Conservation (phyloP, 306 rosid genomes). For the Trifolium fragiferum region DNA sequence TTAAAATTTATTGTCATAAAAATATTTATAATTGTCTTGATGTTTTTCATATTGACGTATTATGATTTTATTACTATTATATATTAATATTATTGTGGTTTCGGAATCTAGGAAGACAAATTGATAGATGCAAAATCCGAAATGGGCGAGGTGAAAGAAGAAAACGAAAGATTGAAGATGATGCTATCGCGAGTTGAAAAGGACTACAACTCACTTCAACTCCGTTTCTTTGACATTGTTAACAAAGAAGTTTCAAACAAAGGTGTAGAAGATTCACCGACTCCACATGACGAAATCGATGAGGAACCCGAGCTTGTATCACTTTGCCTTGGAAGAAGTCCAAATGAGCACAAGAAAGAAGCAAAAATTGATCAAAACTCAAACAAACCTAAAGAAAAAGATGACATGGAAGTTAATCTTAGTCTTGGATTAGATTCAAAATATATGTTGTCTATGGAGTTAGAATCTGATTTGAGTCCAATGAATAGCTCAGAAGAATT, state of each 20-base stretch:
- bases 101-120: slow-evolving; percentile 52
- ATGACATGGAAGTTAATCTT: slow-evolving; percentile 44
- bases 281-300: slow-evolving; percentile 44
- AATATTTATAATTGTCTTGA: background rate
- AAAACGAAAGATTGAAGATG: slow-evolving; percentile 72
- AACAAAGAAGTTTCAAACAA: slow-evolving; percentile 46
- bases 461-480: slow-evolving; percentile 48
- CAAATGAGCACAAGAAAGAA: slow-evolving; percentile 42
- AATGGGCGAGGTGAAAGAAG: slow-evolving; percentile 77
- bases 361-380: slow-evolving; percentile 23
- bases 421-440: slow-evolving; percentile 65
- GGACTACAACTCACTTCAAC: slow-evolving; percentile 68
- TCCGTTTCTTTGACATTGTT: slow-evolving; percentile 51
- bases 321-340: slow-evolving; percentile 68
- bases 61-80: background rate
- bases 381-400: slow-evolving; percentile 42
- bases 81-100: background rate
- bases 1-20: too few species aligned
- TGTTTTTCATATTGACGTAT: background rate
- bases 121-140: slow-evolving; percentile 56
- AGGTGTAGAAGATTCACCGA: slow-evolving; percentile 10
- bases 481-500: slow-evolving; percentile 57
- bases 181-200: slow-evolving; percentile 55
- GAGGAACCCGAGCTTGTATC: slow-evolving; percentile 62
- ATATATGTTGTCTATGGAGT: slow-evolving; percentile 39